These are phyloP conservation scores for Lomentospora prolificans DNA, from an alignment of 2,329 filamentous ascomycete species.

Conservation along the genomic window DNA sequence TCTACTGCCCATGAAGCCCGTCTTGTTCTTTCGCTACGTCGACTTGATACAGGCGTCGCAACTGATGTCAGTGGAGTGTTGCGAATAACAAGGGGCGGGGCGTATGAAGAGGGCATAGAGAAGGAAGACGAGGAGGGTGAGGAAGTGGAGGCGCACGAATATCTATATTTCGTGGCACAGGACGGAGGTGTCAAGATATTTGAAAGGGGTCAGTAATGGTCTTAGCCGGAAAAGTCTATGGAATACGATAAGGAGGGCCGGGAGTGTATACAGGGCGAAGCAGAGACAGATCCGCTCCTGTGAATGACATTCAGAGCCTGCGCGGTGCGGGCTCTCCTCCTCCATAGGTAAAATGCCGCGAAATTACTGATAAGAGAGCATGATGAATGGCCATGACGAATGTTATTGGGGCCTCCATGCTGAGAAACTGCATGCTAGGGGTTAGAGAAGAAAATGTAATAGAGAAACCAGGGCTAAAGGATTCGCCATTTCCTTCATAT, in stretches of 20 bases:
- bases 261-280: too few species aligned
- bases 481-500: too few species aligned
- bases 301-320: too few species aligned
- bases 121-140: conserved; percentile 15
- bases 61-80: conserved; percentile 85
- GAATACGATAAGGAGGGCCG: too few species aligned
- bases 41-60: conserved; percentile 79
- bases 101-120: conserved; percentile 12
- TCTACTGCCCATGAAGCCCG: conserved; percentile 65
- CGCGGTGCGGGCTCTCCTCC: too few species aligned
- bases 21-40: conserved; percentile 60
- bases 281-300: too few species aligned
- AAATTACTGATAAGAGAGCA: too few species aligned
- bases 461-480: too few species aligned
- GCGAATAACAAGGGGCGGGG: conserved; percentile 55
- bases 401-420: background rate
- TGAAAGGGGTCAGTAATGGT: conserved; percentile 50
- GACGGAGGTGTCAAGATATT: conserved; percentile 79
- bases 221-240: too few species aligned
- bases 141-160: conserved; percentile 52
- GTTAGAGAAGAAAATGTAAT: background rate
- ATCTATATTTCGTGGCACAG: conserved; percentile 69
- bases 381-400: too few species aligned
- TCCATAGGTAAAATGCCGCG: too few species aligned
- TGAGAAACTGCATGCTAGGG: background rate